A percentile compares a stretch with the other conserved stretches of the same genome.
Evolutionary conservation across 2,329 filamentous ascomycete genomes (phyloP).

Genomic region (Beauveria pseudobassiana): DNA sequence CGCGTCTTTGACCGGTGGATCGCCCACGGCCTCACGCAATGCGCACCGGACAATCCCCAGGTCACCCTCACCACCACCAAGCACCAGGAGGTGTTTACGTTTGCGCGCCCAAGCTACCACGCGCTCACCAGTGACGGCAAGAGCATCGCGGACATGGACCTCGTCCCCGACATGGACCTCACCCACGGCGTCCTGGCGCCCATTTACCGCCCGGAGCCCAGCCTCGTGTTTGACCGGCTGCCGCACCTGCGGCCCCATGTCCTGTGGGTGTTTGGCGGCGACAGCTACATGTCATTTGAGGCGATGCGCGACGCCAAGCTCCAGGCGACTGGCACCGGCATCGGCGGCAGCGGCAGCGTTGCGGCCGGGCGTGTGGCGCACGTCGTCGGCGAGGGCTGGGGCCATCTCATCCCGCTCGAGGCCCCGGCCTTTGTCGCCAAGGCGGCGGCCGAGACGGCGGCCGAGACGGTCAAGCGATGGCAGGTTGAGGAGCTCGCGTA

Average conservation of each 20-base stretch:
- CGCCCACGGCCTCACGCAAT: constrained; percentile 64
- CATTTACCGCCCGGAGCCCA: constrained; percentile 62
- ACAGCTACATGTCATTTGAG: constrained; percentile 48
- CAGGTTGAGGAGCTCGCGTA: constrained; percentile 49
- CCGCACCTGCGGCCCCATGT: constrained; percentile 55
- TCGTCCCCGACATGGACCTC: constrained; percentile 39
- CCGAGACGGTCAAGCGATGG: constrained; percentile 49
- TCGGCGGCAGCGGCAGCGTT: constrained; percentile 60
- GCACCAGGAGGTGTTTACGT: constrained; percentile 70
- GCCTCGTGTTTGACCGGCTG: constrained; percentile 48
- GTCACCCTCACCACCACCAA: constrained; percentile 76
- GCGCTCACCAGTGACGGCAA: constrained; percentile 32
- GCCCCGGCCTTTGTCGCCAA: constrained; percentile 59
- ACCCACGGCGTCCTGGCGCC: constrained; percentile 33
- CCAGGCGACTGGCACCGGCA: constrained; percentile 53
- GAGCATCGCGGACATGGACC: constrained; percentile 30
- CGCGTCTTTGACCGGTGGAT: constrained; percentile 61
- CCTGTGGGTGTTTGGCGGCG: constrained; percentile 61
- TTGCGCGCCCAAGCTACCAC: constrained; percentile 53
- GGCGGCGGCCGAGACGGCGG: constrained; percentile 49
- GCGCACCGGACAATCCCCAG: constrained; percentile 31
- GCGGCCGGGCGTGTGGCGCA: constrained; percentile 59
- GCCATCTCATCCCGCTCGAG: constrained; percentile 84
- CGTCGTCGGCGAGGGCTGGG: constrained; percentile 55
- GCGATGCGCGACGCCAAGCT: constrained; percentile 51